A percentile compares a stretch with the other conserved stretches of the same genome.
Conservation (phyloP, 805 yeast genomes). For the Candida andamanensis region DNA sequence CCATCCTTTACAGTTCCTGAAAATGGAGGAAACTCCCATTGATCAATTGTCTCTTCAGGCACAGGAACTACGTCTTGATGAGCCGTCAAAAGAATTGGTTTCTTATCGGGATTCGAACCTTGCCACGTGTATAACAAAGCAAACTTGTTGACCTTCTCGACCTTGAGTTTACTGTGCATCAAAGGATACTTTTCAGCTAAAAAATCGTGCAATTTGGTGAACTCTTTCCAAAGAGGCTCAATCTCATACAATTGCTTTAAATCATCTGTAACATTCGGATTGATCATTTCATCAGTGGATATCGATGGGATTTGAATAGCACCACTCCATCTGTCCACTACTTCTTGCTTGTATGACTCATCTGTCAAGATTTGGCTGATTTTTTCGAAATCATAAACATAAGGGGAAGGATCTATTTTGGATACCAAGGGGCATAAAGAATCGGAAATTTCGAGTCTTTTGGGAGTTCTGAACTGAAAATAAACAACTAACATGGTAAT, state of each 20-base stretch:
- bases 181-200: slow-evolving; percentile 29
- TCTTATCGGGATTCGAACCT: slow-evolving; percentile 27
- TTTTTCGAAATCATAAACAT: slow-evolving; percentile 17
- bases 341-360: slow-evolving; percentile 17
- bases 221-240: slow-evolving; percentile 23
- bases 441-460: too few relatives aligned
- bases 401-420: slow-evolving; percentile 24
- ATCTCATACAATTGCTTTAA: slow-evolving; percentile 21
- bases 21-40: slow-evolving; percentile 37
- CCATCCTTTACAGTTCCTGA: slow-evolving; percentile 31
- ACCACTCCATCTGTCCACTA: slow-evolving; percentile 19
- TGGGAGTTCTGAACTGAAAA: too few relatives aligned
- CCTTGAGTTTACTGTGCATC: slow-evolving; percentile 26
- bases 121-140: slow-evolving; percentile 36
- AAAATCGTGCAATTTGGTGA: slow-evolving; percentile 24
- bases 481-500: too few relatives aligned
- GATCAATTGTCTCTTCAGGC: slow-evolving; percentile 30
- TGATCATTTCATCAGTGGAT: slow-evolving; percentile 25
- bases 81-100: slow-evolving; percentile 35
- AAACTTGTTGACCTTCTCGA: slow-evolving; percentile 30
- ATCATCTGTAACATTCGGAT: slow-evolving; percentile 21
- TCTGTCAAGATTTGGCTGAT: slow-evolving; percentile 23
- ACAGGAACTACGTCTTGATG: slow-evolving; percentile 42
- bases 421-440: slow-evolving; percentile 31
- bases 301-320: slow-evolving; percentile 31